Evolutionary conservation across 331 rosid species (phyloP).

Genomic region (Spiraea crenata): DNA sequence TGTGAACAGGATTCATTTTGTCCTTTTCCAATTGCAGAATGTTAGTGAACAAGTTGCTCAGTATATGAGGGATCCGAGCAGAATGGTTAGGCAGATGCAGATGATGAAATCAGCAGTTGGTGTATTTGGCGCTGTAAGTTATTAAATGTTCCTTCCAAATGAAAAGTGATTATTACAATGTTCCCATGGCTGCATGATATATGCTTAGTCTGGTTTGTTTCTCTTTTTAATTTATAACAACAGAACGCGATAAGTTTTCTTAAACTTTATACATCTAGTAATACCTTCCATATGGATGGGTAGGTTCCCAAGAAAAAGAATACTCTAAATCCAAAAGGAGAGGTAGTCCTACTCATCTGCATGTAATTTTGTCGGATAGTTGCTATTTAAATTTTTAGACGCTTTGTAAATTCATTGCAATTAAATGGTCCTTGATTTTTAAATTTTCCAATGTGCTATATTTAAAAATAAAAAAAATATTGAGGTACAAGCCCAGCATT

Average conservation of each 20-base stretch:
- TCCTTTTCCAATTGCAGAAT: conserved; percentile 41
- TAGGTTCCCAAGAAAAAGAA: conserved; percentile 43
- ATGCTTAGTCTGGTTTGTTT: background rate
- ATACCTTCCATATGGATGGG: conserved; percentile 17
- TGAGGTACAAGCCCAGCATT: background rate
- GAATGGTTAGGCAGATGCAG: conserved; percentile 86
- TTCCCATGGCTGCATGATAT: background rate
- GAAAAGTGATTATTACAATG: background rate
- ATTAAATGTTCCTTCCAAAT: background rate
- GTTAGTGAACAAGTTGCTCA: conserved; percentile 75
- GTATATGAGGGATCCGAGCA: conserved; percentile 92
- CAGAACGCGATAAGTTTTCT: conserved; percentile 4
- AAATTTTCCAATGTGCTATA: background rate
- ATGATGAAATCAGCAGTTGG: conserved; percentile 51
- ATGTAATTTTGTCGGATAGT: conserved; percentile 9
- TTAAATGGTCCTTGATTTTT: background rate
- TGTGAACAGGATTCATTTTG: background rate
- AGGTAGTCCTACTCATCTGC: too few species aligned
- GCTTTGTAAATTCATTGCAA: background rate
- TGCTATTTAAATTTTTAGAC: background rate
- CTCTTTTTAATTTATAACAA: background rate
- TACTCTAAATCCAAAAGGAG: conserved; percentile 17
- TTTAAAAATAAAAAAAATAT: background rate
- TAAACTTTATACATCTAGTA: conserved; percentile 17
- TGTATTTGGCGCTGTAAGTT: conserved; percentile 69